phyloP scores from a whole-genome alignment of 345 rosid genomes.

The Limnanthes douglasii region DNA sequence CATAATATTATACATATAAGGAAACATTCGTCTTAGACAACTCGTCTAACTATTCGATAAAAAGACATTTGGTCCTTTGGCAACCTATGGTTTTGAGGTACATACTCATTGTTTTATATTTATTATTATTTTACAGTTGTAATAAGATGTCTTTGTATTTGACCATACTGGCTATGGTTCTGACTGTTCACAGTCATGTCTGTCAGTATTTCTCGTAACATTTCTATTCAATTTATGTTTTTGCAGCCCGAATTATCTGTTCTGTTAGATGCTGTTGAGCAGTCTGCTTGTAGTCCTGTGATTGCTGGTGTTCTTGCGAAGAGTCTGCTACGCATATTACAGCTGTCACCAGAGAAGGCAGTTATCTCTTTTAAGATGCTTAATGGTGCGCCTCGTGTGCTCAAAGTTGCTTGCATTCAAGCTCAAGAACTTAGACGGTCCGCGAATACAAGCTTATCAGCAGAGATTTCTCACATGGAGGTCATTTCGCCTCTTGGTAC shows the following conservation, averaged over 20 bases:
- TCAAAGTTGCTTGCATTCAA: slow-evolving; percentile 60
- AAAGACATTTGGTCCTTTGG: too few relatives aligned
- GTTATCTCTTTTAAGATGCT: slow-evolving; percentile 53
- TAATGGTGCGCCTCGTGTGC: slow-evolving; percentile 58
- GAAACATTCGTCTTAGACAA: too few relatives aligned
- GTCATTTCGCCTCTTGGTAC: slow-evolving; percentile 12
- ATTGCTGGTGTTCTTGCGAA: slow-evolving; percentile 53
- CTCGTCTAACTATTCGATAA: too few relatives aligned
- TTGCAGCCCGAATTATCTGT: slow-evolving; percentile 78
- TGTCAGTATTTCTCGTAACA: too few relatives aligned
- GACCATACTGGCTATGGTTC: too few relatives aligned
- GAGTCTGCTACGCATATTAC: slow-evolving; percentile 50
- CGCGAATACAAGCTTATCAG: slow-evolving; percentile 9
- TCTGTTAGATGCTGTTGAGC: slow-evolving; percentile 78
- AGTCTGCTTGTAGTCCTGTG: slow-evolving; percentile 52
- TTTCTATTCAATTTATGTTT: slow-evolving; percentile 3
- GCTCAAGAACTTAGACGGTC: slow-evolving; percentile 47
- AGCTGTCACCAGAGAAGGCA: slow-evolving; percentile 51
- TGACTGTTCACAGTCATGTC: too few relatives aligned
- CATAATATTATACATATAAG: too few relatives aligned
- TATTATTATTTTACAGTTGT: too few relatives aligned
- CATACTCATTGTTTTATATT: too few relatives aligned
- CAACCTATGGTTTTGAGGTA: too few relatives aligned
- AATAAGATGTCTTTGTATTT: too few relatives aligned
- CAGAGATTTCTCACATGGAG: slow-evolving; percentile 13